Evolutionary conservation across 2,329 filamentous ascomycete genomes (phyloP), one percentile per base, ranked within the genome.

Genomic region (Emmonsiellopsis sp.): DNA sequence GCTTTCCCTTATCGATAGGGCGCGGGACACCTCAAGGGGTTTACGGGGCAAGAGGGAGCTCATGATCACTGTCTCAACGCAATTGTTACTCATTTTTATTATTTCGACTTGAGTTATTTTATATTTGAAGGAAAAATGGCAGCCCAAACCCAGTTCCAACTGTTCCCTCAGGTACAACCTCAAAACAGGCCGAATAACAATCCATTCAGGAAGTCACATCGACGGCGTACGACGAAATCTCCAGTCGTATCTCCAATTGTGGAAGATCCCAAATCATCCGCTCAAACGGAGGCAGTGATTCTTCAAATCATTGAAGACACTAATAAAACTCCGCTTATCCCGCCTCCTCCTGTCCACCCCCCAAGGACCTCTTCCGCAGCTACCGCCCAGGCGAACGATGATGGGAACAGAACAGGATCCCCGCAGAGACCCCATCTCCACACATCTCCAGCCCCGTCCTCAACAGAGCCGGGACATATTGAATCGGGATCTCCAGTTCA

Each of bases 241-340:
- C 59, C 65, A 20, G 57, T 61, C 2, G 53, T 55, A 5, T 63
- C 63, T 35, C 60, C 67, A 16, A 63, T 67, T 15, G 58, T 67
- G 11, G 58, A 69, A 31, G 64, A 68, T 8, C 67, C 65, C 30
- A 52, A 52, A 16, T 35, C 32, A 15, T 49, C 61, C 5, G 52
- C 55, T 16, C 62, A 66, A 45, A 65, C 69, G 13, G 69, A 72
- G 50, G 63, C 70, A 4, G 63, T 72, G 45, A 60, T 72, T 15
- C 59, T 71, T 46, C 65, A 67, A 51, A 68, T 73, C 5, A 66
- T 70, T 38, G 65, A 72, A 54, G 67, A 70, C 44, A 67, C 67
- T 2, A 63, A 65, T 40, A 57, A 48, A 10, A 61, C 65, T 45
- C 59, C 64, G 35, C 60, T 65, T 4, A 62, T 63, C 1, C 63